Base-by-base conservation (phyloP, 805 yeast species). In the Zygosaccharomyces rouxii region DNA sequence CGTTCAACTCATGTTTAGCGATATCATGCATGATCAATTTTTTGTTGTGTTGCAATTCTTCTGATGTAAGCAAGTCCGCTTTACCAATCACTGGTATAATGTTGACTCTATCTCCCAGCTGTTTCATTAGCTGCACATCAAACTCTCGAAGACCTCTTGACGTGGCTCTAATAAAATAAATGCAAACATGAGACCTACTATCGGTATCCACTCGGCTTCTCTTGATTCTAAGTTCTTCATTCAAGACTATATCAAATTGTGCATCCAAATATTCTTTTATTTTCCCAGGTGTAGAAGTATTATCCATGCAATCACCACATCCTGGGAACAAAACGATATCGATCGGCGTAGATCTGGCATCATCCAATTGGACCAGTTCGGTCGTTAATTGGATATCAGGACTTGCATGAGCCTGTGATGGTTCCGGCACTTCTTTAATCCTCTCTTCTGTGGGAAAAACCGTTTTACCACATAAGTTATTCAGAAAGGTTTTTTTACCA, bases 61-160 rank as follows among this genome's bases (percentile, higher is more conserved):
- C 64, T 19, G 74, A 74, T 0, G 95, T 87, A 56, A 88, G 72
- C 1, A 88, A 74, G 64, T 90, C 97, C 2, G 95, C 82, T 59
- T 86, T 84, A 31, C 86, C 79, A 49, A 90, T 78, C 22, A 89
- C 81, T 1, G 97, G 96, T 38, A 90, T 79, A 22, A 92, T 76
- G 68, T 90, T 90, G 18, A 86, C 95, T 55, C 82, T 79, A 21
- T 78, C 74, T 13, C 90, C 78, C 44, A 90, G 73, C 41, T 76
- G 72, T 56, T 74, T 79, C 84, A 90, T 86, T 46, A 86, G 74
- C 54, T 76, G 77, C 47, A 85, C 73, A 63, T 92, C 98, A 47
- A 58, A 50, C 16, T 57, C 59, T 23, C 54, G 55, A n/a, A 64
- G 50, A 4, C 77, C 78, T 57, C 74, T 77, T 39, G 77, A 75